phyloP scores from a whole-genome alignment of 2,329 filamentous ascomycete species.

The Exutisphaerella laricina region DNA sequence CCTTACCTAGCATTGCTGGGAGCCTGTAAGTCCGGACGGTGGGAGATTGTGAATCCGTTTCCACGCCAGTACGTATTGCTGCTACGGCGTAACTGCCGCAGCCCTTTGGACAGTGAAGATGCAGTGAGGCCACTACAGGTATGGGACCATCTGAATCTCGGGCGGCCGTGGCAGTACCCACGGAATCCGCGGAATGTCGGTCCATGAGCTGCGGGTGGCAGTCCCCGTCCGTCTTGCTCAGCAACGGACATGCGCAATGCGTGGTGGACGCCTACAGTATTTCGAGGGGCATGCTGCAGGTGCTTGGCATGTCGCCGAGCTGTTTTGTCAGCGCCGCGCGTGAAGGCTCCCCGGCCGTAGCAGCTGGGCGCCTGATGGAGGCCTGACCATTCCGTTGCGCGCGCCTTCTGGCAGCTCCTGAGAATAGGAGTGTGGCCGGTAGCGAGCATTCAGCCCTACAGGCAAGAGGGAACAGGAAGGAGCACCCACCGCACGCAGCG shows the following conservation, averaged over 20 bases:
- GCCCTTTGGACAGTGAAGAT: neutral
- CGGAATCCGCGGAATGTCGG: neutral
- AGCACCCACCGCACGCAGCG: neutral
- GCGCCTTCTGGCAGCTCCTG: no score
- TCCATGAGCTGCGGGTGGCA: no score
- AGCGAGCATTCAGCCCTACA: constrained; percentile 2
- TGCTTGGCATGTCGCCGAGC: neutral
- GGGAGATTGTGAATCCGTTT: constrained; percentile 4
- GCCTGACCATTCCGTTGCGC: constrained; percentile 1
- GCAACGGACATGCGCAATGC: no score
- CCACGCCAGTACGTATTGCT: neutral
- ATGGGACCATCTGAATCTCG: neutral
- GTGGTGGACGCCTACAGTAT: no score
- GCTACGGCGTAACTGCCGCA: neutral
- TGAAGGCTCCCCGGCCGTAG: neutral
- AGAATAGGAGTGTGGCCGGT: neutral
- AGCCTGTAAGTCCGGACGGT: constrained; percentile 3
- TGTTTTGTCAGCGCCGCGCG: neutral
- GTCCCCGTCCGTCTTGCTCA: no score
- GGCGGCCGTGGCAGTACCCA: neutral
- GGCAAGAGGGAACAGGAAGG: neutral
- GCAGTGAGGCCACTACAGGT: neutral
- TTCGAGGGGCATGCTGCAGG: neutral
- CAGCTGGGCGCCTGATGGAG: constrained; percentile 4
- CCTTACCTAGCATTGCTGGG: neutral